Percentiles rank a stretch among this genome's conserved stretches.
Evolutionary conservation across 495 filamentous ascomycete species (phyloP).

Genomic region (Neurospora sp.): DNA sequence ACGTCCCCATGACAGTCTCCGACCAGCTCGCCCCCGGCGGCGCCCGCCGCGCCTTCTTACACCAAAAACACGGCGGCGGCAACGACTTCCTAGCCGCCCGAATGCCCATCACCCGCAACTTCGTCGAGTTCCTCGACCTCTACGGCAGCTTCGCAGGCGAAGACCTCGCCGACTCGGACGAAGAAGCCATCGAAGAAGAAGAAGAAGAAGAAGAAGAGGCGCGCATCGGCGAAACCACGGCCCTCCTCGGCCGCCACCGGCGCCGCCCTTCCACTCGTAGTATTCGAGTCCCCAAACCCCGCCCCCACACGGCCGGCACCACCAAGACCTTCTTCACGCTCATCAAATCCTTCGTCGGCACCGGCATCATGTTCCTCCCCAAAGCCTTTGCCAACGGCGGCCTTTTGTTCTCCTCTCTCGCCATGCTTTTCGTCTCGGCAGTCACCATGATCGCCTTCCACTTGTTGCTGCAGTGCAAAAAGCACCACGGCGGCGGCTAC

Average conservation of each 20-base stretch:
- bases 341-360: slow-evolving; percentile 56
- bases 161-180: slow-evolving; percentile 56
- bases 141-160: slow-evolving; percentile 67
- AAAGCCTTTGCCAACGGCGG: slow-evolving; percentile 60
- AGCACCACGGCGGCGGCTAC: slow-evolving; percentile 46
- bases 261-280: background rate
- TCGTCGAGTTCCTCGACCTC: slow-evolving; percentile 58
- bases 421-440: slow-evolving; percentile 44
- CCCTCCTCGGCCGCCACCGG: slow-evolving; percentile 39
- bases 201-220: slow-evolving; percentile 32
- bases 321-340: slow-evolving; percentile 58
- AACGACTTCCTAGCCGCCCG: slow-evolving; percentile 29
- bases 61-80: slow-evolving; percentile 26
- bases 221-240: slow-evolving; percentile 30
- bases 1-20: slow-evolving; percentile 30
- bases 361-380: slow-evolving; percentile 59
- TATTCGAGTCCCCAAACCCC: background rate
- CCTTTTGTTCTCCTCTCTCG: slow-evolving; percentile 53
- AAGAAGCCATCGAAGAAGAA: slow-evolving; percentile 36
- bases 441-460: slow-evolving; percentile 53
- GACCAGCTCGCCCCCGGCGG: slow-evolving; percentile 49
- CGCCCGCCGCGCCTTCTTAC: slow-evolving; percentile 49
- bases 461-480: slow-evolving; percentile 48
- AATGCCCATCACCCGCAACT: slow-evolving; percentile 49
- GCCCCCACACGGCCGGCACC: slow-evolving; percentile 39